Evolutionary conservation across 768 basidiomycete species (phyloP).

Genomic region (Albatrellus ellisii): DNA sequence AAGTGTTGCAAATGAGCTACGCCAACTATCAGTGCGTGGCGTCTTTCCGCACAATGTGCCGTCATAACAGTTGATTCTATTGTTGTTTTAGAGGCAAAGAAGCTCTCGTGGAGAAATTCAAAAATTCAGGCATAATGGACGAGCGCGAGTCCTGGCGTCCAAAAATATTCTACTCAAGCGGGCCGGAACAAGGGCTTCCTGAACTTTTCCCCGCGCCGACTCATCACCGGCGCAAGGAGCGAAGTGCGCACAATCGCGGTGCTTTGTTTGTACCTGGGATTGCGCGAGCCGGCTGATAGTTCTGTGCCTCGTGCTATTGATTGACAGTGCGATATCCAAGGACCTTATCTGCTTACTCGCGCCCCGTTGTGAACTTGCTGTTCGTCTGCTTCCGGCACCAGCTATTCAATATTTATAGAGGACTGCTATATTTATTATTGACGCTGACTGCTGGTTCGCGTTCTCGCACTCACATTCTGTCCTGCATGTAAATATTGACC

Average conservation of each 20-base stretch:
- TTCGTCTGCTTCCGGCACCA: too few relatives aligned
- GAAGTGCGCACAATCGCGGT: slow-evolving; percentile 69
- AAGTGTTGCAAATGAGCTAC: slow-evolving; percentile 83
- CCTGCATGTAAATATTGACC: too few relatives aligned
- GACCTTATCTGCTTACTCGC: too few relatives aligned
- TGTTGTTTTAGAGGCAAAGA: slow-evolving; percentile 71
- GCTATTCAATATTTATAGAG: too few relatives aligned
- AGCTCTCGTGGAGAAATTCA: slow-evolving; percentile 84
- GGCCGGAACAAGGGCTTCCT: slow-evolving; percentile 57
- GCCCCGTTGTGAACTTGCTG: too few relatives aligned
- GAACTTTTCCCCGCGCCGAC: slow-evolving; percentile 79
- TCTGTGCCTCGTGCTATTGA: too few relatives aligned
- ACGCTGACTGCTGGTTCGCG: too few relatives aligned
- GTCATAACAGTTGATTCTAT: too few relatives aligned
- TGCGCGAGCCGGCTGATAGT: too few relatives aligned
- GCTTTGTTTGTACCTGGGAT: slow-evolving; percentile 39
- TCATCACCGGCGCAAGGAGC: slow-evolving; percentile 68
- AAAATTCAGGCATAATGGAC: slow-evolving; percentile 85
- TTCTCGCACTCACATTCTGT: too few relatives aligned
- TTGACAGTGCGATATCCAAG: too few relatives aligned
- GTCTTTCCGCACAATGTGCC: neutral
- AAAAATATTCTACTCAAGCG: slow-evolving; percentile 72
- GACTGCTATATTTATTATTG: too few relatives aligned
- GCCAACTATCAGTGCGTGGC: slow-evolving; percentile 80
- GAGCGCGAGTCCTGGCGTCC: slow-evolving; percentile 74